Base-by-base conservation (phyloP, 371 early-diverging fungal genomes). In the Parasitella parasitica region DNA sequence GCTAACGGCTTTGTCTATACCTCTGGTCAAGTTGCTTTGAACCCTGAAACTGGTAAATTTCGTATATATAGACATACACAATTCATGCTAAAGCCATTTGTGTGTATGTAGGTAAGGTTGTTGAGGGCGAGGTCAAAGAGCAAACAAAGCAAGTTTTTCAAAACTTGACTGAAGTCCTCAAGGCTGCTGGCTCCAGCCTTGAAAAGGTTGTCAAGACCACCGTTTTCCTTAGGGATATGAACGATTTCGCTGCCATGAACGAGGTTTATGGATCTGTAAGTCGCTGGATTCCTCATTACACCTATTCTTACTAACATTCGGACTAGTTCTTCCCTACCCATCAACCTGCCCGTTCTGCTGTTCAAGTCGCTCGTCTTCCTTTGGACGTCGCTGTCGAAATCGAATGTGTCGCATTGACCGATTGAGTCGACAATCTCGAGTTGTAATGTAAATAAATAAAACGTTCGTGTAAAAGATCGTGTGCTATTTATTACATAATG, bases 211-310 rank as follows among this genome's bases (percentile, higher is more conserved):
- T 91, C 70, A 94, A 94, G 82, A 90, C 90, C 34, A 93, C 91
- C 46, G 91, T 93, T 46, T 94, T 93, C 72, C 69, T 94, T 32
- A 86, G 86, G 73, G 87, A 87, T 62, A 88, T 88, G 79, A 88
- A 89, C 66, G 90, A 91, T 72, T 93, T 91, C 72, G 83, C 71
- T n/a, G 81, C 83, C 24, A 89, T 93, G 88, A 93, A 93, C 74
- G 88, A 86, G 54, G 82, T 86, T 38, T 93, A 93, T 64, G 78
- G 79, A 48, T 73, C 82, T 60, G 83, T 84, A 59, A 66, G 63
- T 57, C 18, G 18, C 22, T 2, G 1, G 11, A 43, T 22, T 15
- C 15, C 20, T 20, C 7, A 6, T n/a, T 7, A 6, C 9, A 36
- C n/a, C 11, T 60, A 57, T 32, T 32, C 11, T 6, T 53, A 11